These are phyloP conservation scores for Mucor racemosus DNA, from an alignment of 371 early-diverging fungal species.

Conservation along the genomic window DNA sequence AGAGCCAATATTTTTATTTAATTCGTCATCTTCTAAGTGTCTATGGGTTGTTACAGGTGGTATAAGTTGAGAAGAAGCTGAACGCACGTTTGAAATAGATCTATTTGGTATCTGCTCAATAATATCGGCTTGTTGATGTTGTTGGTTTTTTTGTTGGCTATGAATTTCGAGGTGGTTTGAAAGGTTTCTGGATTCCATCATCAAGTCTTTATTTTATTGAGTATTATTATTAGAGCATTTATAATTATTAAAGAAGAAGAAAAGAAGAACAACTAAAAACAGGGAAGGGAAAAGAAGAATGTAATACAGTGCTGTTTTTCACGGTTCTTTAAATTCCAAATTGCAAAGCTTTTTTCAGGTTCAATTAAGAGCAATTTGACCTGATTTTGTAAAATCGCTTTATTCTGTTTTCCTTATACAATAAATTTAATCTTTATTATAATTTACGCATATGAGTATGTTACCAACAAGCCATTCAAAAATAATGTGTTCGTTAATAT, in stretches of 20 bases:
- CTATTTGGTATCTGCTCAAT: conserved; percentile 12
- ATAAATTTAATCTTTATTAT: too few relatives aligned
- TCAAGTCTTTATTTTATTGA: neutral
- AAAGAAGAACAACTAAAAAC: neutral
- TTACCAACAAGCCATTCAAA: too few relatives aligned
- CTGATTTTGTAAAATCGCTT: neutral
- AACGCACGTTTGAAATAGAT: conserved; percentile 14
- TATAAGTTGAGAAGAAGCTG: conserved; percentile 19
- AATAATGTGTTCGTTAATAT: too few relatives aligned
- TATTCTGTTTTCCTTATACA: neutral
- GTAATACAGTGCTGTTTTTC: neutral
- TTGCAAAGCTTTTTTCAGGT: neutral
- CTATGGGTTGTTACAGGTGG: conserved; percentile 28
- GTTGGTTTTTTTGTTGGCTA: neutral
- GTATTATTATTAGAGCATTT: neutral
- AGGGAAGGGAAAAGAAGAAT: conserved; percentile 3
- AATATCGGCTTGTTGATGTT: neutral
- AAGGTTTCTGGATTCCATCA: neutral
- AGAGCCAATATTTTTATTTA: conserved; percentile 43
- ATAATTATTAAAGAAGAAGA: conserved; percentile 1
- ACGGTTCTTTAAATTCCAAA: conserved; percentile 4
- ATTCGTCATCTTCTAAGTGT: conserved; percentile 21
- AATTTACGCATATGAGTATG: too few relatives aligned
- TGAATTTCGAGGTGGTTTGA: neutral
- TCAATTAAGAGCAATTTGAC: neutral